Evolutionary conservation across 2,329 filamentous ascomycete genomes (phyloP), one percentile per base, ranked within the genome.

Genomic region (Trichoderma breve): DNA sequence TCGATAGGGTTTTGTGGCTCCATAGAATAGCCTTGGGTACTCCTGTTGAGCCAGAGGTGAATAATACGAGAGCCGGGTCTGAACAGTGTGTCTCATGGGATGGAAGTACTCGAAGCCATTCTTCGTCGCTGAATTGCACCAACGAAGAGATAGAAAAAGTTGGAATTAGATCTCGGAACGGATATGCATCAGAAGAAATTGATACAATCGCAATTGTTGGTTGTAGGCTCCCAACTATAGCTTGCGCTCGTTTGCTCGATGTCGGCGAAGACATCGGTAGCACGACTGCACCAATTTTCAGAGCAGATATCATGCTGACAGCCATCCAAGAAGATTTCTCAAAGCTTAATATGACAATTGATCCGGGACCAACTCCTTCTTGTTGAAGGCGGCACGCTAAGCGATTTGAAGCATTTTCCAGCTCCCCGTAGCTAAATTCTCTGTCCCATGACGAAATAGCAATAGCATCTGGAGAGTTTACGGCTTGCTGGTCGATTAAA

Each of bases 1-100:
- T 65, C 7, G 21, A 62, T 26, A 62, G 21, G 12, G 60, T 62
- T 14, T 28, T 70, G 62, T 77, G 76, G 11, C 74, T 73, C n/a
- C 79, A 73, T 24, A 86, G 79, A 18, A 86, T 84, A 39, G 85
- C 85, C 77, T 87, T 87, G 3, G 86, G 86, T 43, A 78, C 78
- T 4, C 85, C 86, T 0, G 85, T 87, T 28, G 83, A 85, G 15
- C 86, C 86, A 21, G 85, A 86, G 24, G 86, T 87, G 74, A 87
- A 87, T 75, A 86, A 84, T 73, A 86, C 83, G 28, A 55, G 30
- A 21, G 18, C 14, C 32, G 36, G 39, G 11, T 64, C 61, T 28
- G 36, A 47, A 21, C n/a, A 26, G 4, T 28, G 36, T 8, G 28
- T 47, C 7, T 28, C 36, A n/a, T 4, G 36, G 9, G 61, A 24